Evolutionary conservation across 768 basidiomycete genomes (phyloP).

Genomic region (Clavaria fumosa): DNA sequence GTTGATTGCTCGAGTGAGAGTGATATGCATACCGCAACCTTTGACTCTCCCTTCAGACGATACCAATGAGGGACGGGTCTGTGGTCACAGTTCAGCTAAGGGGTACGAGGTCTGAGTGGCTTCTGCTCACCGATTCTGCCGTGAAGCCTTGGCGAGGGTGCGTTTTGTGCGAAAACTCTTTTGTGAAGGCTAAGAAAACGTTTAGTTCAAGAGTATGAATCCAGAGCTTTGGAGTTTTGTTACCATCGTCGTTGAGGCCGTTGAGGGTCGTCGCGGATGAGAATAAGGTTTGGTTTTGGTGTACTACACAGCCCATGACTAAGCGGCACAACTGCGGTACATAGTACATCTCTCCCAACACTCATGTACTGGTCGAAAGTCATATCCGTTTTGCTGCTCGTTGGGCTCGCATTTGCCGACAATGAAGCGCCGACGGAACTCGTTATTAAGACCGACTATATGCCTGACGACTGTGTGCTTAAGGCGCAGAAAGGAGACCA

Average conservation of each 20-base stretch:
- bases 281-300: constrained; percentile 14
- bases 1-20: background rate
- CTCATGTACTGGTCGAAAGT: background rate
- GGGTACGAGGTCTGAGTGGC: background rate
- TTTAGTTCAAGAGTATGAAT: constrained; percentile 1
- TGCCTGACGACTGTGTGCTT: constrained; percentile 38
- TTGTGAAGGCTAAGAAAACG: constrained; percentile 76
- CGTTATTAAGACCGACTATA: constrained; percentile 42
- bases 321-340: background rate
- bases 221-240: constrained; percentile 10
- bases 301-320: constrained; percentile 28
- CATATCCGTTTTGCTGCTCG: constrained; percentile 10
- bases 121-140: constrained; percentile 88
- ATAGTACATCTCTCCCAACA: background rate
- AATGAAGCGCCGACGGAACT: constrained; percentile 37
- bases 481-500: constrained; percentile 46
- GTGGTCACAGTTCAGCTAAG: background rate
- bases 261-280: constrained; percentile 14
- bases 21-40: constrained; percentile 61
- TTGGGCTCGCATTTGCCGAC: constrained; percentile 26
- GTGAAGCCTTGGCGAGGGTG: constrained; percentile 87
- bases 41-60: constrained; percentile 90
- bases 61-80: constrained; percentile 99
- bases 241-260: constrained; percentile 29
- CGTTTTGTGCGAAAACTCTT: constrained; percentile 97